phyloP scores from a whole-genome alignment of 31 red algal species.

The Odonthalia washingtoniensis region DNA sequence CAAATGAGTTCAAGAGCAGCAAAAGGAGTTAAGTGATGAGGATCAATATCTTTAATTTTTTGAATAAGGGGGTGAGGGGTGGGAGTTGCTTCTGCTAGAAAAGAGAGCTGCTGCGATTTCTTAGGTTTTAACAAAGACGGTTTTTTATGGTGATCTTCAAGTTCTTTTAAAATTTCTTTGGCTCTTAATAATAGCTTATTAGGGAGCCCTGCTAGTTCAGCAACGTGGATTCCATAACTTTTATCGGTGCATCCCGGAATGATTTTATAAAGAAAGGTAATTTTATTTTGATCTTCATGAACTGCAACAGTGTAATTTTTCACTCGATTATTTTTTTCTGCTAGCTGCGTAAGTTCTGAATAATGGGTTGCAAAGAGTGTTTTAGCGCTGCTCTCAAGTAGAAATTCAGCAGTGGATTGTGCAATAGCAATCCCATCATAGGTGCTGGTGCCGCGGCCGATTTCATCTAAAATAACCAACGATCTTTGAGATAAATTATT shows the following conservation, averaged over 20 bases:
- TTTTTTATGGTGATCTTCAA: conserved; percentile 1
- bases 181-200: conserved; percentile 4
- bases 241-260: conserved; percentile 2
- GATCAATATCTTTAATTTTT: too few relatives aligned
- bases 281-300: neutral
- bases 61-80: too few relatives aligned
- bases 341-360: conserved; percentile 88
- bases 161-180: conserved; percentile 15
- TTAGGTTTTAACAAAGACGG: too few relatives aligned
- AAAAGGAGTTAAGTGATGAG: too few relatives aligned
- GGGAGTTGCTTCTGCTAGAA: too few relatives aligned
- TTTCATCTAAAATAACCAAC: conserved; percentile 92
- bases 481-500: conserved; percentile 54
- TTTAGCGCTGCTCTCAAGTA: conserved; percentile 28
- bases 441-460: conserved; percentile 91
- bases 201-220: conserved; percentile 1
- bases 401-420: conserved; percentile 80
- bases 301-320: conserved; percentile 10
- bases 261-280: neutral
- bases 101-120: too few relatives aligned
- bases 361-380: conserved; percentile 95
- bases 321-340: conserved; percentile 15
- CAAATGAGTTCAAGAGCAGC: too few relatives aligned
- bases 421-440: conserved; percentile 92
- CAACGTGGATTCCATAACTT: conserved; percentile 25